These are phyloP conservation scores for Aspergillus quadrilineatus DNA, from an alignment of 2,329 filamentous ascomycete genomes.

Conservation along the genomic window DNA sequence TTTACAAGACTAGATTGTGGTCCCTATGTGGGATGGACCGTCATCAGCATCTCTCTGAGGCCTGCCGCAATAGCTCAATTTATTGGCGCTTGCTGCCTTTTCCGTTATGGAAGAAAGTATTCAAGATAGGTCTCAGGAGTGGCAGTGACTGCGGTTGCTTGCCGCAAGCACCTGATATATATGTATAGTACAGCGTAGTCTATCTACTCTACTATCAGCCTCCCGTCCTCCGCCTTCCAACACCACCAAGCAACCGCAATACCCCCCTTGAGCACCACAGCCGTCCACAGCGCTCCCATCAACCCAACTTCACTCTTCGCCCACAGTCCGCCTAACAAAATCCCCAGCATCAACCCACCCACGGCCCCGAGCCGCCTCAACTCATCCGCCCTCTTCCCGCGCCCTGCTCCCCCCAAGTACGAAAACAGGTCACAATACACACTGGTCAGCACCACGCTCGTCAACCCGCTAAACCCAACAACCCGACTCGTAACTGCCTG, in stretches of 20 bases:
- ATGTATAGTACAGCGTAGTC: too few species aligned
- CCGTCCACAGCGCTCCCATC: slow-evolving; percentile 60
- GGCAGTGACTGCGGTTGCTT: too few species aligned
- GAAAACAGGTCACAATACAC: slow-evolving; percentile 80
- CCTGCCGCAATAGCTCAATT: too few species aligned
- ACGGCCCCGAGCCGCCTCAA: slow-evolving; percentile 55
- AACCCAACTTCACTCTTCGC: slow-evolving; percentile 54
- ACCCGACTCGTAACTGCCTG: slow-evolving; percentile 74
- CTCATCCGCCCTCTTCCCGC: slow-evolving; percentile 50
- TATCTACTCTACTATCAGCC: background rate
- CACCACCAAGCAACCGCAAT: slow-evolving; percentile 60
- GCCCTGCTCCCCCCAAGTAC: slow-evolving; percentile 54
- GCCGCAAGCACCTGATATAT: background rate
- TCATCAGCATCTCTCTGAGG: too few species aligned
- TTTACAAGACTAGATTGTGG: too few species aligned
- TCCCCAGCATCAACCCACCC: slow-evolving; percentile 53
- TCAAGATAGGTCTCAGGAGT: too few species aligned
- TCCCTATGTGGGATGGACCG: too few species aligned
- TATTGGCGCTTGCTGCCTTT: too few species aligned
- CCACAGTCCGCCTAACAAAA: slow-evolving; percentile 55
- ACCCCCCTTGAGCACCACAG: slow-evolving; percentile 55
- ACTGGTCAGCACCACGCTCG: slow-evolving; percentile 76
- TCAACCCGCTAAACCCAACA: slow-evolving; percentile 67
- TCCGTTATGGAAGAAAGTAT: too few species aligned
- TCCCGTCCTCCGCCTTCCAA: slow-evolving; percentile 51